A percentile compares a stretch with the other conserved stretches of the same genome.
Evolutionary conservation across 2,329 filamentous ascomycete species (phyloP).

Genomic region (Xenosphaeropsis pyriputrescens): DNA sequence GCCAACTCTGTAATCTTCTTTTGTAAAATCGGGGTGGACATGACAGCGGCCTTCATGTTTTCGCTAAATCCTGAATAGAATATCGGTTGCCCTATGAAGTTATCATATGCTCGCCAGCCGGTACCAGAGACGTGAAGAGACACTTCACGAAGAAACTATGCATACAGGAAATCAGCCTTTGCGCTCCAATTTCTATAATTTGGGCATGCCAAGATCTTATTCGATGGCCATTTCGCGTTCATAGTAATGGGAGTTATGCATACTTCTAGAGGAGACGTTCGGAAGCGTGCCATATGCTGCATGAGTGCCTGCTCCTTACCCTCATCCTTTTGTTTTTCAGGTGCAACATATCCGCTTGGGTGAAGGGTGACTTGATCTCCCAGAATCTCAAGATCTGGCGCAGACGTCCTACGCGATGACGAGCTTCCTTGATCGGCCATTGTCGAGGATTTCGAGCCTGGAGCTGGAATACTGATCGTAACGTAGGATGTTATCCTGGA

Average conservation of each 20-base stretch:
- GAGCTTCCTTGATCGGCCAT: constrained; percentile 20
- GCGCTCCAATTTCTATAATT: too few species aligned
- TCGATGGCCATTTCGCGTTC: constrained; percentile 18
- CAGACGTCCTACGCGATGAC: constrained; percentile 27
- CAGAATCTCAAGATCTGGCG: constrained; percentile 65
- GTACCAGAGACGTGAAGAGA: constrained; percentile 84
- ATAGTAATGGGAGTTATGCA: constrained; percentile 4
- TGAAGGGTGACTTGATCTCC: constrained; percentile 63
- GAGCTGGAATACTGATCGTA: neutral
- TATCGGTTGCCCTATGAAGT: constrained; percentile 78
- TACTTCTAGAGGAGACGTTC: constrained; percentile 44
- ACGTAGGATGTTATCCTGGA: neutral
- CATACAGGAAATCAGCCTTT: neutral
- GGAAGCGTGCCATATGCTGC: constrained; percentile 77
- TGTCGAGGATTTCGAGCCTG: constrained; percentile 1
- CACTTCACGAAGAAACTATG: constrained; percentile 76
- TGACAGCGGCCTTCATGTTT: constrained; percentile 67
- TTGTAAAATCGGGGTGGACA: constrained; percentile 63
- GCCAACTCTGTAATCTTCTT: constrained; percentile 65
- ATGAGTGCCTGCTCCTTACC: constrained; percentile 57
- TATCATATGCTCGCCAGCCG: constrained; percentile 90
- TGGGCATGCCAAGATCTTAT: too few species aligned
- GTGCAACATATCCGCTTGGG: constrained; percentile 52
- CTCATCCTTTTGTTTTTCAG: constrained; percentile 25
- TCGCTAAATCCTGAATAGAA: constrained; percentile 90